Conservation (phyloP, 176 grass and related monocot species). For the Oryza rufipogon region DNA sequence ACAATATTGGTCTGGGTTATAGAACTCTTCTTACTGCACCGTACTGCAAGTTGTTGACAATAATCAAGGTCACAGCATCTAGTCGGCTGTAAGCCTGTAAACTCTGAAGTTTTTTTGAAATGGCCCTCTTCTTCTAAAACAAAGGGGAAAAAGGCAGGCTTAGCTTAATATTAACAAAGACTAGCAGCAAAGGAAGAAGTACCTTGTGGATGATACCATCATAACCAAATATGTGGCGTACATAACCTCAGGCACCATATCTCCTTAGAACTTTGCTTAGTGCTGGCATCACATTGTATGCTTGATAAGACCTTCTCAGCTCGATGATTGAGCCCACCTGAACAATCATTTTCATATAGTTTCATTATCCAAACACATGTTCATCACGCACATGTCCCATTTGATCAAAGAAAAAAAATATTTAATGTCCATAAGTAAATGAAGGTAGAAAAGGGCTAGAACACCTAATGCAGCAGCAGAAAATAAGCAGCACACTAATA, state of each 20-base stretch:
- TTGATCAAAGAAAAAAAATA: conserved; percentile 20
- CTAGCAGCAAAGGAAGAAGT: conserved; percentile 21
- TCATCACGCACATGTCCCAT: background rate
- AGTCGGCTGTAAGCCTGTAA: background rate
- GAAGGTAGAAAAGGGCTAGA: background rate
- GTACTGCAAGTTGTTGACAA: background rate
- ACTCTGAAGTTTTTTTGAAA: background rate
- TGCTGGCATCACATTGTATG: conserved; percentile 99
- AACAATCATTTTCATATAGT: conserved; percentile 40
- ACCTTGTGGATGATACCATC: conserved; percentile 35
- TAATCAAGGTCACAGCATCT: background rate
- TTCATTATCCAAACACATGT: background rate
- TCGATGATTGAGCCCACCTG: conserved; percentile 99
- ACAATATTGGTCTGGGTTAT: background rate
- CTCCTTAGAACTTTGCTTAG: conserved; percentile 97
- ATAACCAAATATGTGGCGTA: conserved; percentile 22
- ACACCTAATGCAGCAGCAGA: conserved; percentile 15
- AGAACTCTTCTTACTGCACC: background rate
- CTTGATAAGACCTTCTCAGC: conserved; percentile 96
- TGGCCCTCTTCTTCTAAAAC: conserved; percentile 1
- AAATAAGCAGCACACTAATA: background rate
- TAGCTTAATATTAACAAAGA: conserved; percentile 12
- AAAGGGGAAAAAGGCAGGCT: background rate
- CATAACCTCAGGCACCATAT: conserved; percentile 77
- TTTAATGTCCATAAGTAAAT: conserved; percentile 3